Base-by-base conservation (phyloP, 23 red algal species). In the Gracilaria gracilis region DNA sequence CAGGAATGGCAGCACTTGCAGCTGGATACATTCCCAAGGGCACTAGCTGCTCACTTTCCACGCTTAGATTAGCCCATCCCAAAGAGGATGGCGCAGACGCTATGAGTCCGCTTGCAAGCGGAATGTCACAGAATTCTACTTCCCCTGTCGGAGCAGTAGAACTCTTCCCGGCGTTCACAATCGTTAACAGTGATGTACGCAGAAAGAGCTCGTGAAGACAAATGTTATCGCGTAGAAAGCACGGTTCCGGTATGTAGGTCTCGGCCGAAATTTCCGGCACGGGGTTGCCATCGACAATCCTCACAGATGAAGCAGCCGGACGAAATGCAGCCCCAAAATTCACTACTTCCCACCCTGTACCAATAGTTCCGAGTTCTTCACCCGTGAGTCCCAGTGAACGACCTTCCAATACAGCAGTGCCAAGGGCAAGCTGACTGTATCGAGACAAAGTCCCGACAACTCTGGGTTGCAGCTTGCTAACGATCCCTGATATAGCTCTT, bases 71-170 rank as follows among this genome's bases (percentile, higher is more conserved):
- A 74, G 37, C 69, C 69, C 69, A 74, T 38, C 69, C 69, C 20
- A 74, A 46, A 46, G 15, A 42, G 4, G 36, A 74, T 74, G 69
- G 69, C 0, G 69, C 69, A 20, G 69, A 74, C 21, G 19, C 19
- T 42, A 74, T 44, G 0, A 38, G 4, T 7, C 69, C 69, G 28
- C 36, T 74, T 29, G 69, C 39, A 46, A 74, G 8, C 39, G 69
- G 69, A 74, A 74, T 38, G 12, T 74, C 69, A 74, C 69, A 74
- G 69, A 74, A 74, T 74, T 74, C 28, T 74, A 24, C 24, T 1
- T 74, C 21, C 15, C 7, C 15, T 9, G 2, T n/a, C 31, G 59
- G 19, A 42, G 20, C 23, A n/a, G 36, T 38, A 74, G 7, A 23
- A 38, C 36, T 24, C 44, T 29, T 74, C 32, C 15, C 39, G 42